Conservation (phyloP, 176 grass and related monocot genomes). For the Oryza nivara region DNA sequence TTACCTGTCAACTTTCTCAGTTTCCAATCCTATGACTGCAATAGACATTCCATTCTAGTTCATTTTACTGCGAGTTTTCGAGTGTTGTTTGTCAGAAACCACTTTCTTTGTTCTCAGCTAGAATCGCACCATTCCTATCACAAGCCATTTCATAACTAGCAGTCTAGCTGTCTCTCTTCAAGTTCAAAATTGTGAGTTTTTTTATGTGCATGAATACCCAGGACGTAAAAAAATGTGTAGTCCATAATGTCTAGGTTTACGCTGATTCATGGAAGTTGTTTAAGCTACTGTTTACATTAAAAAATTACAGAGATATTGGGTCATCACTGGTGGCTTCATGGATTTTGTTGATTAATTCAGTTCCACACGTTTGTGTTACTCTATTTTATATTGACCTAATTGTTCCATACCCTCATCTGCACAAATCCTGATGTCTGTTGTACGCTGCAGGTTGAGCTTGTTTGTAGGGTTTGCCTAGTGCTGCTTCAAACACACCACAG, state of each 20-base stretch:
- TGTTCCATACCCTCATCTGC: not conserved
- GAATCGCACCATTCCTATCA: not conserved
- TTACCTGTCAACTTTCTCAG: not conserved
- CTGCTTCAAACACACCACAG: constrained; percentile 95
- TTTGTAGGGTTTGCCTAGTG: constrained; percentile 73
- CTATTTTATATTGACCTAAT: not conserved
- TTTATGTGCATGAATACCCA: not conserved
- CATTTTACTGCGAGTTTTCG: not conserved
- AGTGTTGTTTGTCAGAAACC: too few species aligned
- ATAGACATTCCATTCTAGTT: not conserved
- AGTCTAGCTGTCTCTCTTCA: not conserved
- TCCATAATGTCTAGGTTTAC: not conserved
- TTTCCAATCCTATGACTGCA: not conserved
- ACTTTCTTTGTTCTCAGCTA: not conserved
- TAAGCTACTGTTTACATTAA: not conserved
- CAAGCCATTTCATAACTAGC: constrained; percentile 20
- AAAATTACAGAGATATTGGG: not conserved
- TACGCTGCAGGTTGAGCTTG: constrained; percentile 83
- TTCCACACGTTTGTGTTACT: not conserved
- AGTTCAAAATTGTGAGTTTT: not conserved
- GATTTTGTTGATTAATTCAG: not conserved
- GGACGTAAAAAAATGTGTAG: not conserved
- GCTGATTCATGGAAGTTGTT: not conserved
- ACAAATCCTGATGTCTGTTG: constrained; percentile 22
- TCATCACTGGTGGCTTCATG: not conserved